These are phyloP conservation scores for Cicer arietinum DNA, from an alignment of 306 rosid genomes.

Conservation along the genomic window DNA sequence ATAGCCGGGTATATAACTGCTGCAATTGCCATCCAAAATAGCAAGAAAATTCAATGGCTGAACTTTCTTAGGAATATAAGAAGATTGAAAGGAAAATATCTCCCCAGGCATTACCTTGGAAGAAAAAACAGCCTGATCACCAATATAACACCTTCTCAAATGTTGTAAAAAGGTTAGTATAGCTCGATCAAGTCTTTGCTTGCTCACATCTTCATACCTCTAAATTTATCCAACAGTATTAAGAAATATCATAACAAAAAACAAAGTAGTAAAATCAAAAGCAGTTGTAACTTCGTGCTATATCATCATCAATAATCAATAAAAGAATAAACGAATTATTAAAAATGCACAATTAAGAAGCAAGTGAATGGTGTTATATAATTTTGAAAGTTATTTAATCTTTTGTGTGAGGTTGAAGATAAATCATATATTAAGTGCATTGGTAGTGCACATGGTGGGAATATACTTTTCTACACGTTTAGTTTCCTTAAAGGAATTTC, in stretches of 20 bases:
- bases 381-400: no score
- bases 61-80: slow-evolving; percentile 14
- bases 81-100: slow-evolving; percentile 36
- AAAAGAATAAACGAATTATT: background rate
- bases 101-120: slow-evolving; percentile 49
- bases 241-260: slow-evolving; percentile 10
- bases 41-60: slow-evolving; percentile 43
- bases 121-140: slow-evolving; percentile 48
- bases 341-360: slow-evolving; percentile 3
- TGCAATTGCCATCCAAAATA: slow-evolving; percentile 54
- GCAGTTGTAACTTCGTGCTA: background rate
- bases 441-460: no score
- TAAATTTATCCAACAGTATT: slow-evolving; percentile 36
- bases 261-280: slow-evolving; percentile 9
- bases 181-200: slow-evolving; percentile 63
- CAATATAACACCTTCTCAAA: slow-evolving; percentile 55
- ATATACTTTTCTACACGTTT: no score
- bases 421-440: no score
- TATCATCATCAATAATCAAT: background rate
- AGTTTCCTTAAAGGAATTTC: no score
- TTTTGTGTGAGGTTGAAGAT: no score
- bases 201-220: slow-evolving; percentile 51
- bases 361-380: background rate
- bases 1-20: slow-evolving; percentile 88
- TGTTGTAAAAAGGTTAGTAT: slow-evolving; percentile 51